Conservation (phyloP, 257 asterid species). For the Salvia hispanica region DNA sequence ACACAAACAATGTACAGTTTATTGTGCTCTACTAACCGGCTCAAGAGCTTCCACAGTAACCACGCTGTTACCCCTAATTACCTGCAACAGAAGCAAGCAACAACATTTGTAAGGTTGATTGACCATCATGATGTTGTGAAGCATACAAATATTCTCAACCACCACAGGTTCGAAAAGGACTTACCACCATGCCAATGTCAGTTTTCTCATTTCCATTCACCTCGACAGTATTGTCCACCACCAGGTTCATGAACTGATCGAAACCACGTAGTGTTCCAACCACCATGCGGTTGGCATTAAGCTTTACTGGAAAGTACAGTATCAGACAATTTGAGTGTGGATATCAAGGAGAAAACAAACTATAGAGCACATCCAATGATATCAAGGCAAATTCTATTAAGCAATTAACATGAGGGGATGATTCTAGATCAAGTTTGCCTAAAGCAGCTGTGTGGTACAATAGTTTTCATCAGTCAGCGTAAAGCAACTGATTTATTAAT, state of each 20-base stretch:
- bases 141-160: neutral
- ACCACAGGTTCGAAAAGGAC: conserved; percentile 29
- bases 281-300: conserved; percentile 88
- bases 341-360: neutral
- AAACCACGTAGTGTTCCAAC: conserved; percentile 86
- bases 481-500: neutral
- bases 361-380: neutral
- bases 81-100: conserved; percentile 45
- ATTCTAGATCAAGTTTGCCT: neutral
- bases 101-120: conserved; percentile 1
- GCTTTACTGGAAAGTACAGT: conserved; percentile 53
- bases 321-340: neutral
- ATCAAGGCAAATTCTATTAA: neutral
- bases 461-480: neutral
- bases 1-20: conserved; percentile 32
- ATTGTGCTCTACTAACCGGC: conserved; percentile 68
- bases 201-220: conserved; percentile 86
- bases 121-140: neutral
- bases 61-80: conserved; percentile 86
- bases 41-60: conserved; percentile 94
- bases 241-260: conserved; percentile 88
- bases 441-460: too few species aligned
- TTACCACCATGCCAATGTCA: conserved; percentile 96
- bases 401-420: neutral
- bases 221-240: conserved; percentile 88